Conservation (phyloP, 2,329 filamentous ascomycete species). For the Aureobasidium musti region DNA sequence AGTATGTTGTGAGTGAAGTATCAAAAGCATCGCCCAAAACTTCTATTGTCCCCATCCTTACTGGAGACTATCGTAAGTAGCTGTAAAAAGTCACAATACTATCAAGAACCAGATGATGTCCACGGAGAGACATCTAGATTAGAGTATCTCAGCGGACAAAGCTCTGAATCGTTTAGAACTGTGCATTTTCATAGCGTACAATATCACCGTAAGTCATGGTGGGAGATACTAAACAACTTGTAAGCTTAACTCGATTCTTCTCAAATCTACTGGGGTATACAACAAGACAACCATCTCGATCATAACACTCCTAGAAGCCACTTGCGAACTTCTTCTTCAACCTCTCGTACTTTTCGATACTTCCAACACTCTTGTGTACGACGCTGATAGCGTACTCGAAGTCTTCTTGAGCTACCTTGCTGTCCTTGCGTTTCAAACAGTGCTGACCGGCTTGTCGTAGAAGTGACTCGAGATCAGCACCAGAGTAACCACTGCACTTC, state of each 20-base stretch:
- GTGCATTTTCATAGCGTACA: no score
- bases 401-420: conserved; percentile 52
- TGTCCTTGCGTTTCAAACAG: conserved; percentile 53
- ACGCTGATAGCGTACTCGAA: conserved; percentile 47
- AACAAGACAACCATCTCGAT: background rate
- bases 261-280: conserved; percentile 15
- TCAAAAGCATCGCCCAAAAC: no score
- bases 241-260: background rate
- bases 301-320: background rate
- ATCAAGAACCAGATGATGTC: no score
- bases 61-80: no score
- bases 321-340: conserved; percentile 43
- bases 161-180: no score
- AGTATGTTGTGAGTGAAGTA: no score
- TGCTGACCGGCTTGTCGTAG: conserved; percentile 61
- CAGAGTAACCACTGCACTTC: conserved; percentile 75
- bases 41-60: no score
- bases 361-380: conserved; percentile 57
- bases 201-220: no score
- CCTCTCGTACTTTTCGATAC: conserved; percentile 59
- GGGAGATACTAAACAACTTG: no score
- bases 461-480: conserved; percentile 63
- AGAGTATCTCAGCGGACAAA: no score
- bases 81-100: no score
- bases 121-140: no score